Evolutionary conservation across 2,329 filamentous ascomycete species (phyloP).

Genomic region (Trichocomaceae sp.): DNA sequence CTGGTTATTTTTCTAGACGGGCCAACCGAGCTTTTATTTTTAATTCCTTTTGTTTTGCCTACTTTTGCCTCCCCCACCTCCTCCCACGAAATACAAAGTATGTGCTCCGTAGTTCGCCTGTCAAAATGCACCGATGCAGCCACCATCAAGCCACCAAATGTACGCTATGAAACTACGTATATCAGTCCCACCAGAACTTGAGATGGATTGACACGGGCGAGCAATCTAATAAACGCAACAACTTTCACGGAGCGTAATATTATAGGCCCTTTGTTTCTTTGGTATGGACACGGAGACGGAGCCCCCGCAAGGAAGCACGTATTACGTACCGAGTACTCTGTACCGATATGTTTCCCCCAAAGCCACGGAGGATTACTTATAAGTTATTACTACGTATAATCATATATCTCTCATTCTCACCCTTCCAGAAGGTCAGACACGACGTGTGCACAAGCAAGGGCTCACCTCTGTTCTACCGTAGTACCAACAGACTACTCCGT

Average conservation of each 20-base stretch:
- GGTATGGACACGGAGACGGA: neutral
- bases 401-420: neutral
- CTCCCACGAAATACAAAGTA: neutral
- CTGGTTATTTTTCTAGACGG: neutral
- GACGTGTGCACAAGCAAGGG: constrained; percentile 6
- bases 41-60: neutral
- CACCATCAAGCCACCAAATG: constrained; percentile 10
- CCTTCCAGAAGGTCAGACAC: constrained; percentile 6
- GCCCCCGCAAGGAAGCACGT: neutral
- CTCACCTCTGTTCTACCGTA: neutral
- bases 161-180: neutral
- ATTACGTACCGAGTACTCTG: neutral
- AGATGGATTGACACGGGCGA: neutral
- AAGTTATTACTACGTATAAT: neutral
- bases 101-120: constrained; percentile 8
- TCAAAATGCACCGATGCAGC: constrained; percentile 8
- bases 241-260: neutral
- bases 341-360: neutral
- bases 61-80: no score
- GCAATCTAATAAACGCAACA: neutral
- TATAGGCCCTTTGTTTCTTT: constrained; percentile 3
- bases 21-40: neutral
- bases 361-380: neutral
- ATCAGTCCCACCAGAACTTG: neutral
- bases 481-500: no score